Base-by-base conservation (phyloP, 208 protist genomes). In the Acanthamoeba sp. region DNA sequence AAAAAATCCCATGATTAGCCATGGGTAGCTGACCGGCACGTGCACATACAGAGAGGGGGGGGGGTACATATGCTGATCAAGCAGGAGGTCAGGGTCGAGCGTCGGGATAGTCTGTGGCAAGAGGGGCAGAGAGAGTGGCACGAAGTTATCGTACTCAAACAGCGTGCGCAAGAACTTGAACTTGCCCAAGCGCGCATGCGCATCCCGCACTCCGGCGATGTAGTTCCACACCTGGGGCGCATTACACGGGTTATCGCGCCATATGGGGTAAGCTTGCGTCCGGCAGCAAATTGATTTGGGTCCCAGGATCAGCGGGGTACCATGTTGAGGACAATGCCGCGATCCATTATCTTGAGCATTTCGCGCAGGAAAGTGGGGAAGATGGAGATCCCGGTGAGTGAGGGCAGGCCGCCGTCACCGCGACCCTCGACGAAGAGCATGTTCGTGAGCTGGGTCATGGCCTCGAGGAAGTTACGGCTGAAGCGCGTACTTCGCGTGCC, bases 341-440 rank as follows among this genome's bases (percentile, higher is more conserved):
- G 89, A 34, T 94, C 85, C 16, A 95, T 52, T 42, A 96, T 93
- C 29, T 71, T 64, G 4, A 95, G 50, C 20, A 95, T 27, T 59
- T 94, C 84, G n/a, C 89, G 91, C 0, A 96, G 87, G 38, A 96
- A 95, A n/a, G 85, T 22, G 10, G 76, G 76, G 76, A 87, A 87
- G 76, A 32, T 87, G 76, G 76, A 45, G 24, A 87, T 42, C 38
- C 29, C 76, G 76, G 52, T 59, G 52, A 59, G 52, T n/a, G 52
- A 59, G 52, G 29, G 34, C n/a, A 78, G 69, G 29, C 69, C 38
- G 12, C 38, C 52, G 20, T 59, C 34, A 20, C 29, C 38, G 69
- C 69, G 34, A 18, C 34, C 29, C 69, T 42, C 69, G 38, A 42
- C 69, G 38, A 78, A 78, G 69, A 78, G 69, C 34, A 42, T 78